phyloP scores from a whole-genome alignment of 176 grass and related monocot genomes.

The Carex littledalei region DNA sequence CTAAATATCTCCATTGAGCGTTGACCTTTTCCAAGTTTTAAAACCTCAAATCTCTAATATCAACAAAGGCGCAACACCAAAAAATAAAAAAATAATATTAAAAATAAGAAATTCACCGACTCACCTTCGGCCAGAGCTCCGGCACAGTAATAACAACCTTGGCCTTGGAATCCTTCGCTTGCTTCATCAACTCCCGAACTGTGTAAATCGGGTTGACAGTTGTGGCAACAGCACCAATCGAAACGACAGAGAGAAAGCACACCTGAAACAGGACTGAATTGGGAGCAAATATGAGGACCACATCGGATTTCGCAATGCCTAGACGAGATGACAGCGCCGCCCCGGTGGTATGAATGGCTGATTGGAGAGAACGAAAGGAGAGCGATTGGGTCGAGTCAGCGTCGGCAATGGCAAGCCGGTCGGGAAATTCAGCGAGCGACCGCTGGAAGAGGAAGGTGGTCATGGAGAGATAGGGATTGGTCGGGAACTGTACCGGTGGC shows the following conservation, averaged over 20 bases:
- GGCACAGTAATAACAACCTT: conserved; percentile 58
- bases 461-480: conserved; percentile 45
- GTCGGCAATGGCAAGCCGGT: conserved; percentile 62
- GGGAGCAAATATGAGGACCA: conserved; percentile 61
- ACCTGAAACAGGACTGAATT: conserved; percentile 73
- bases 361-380: conserved; percentile 50
- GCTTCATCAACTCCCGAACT: conserved; percentile 59
- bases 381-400: conserved; percentile 36
- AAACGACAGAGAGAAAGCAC: conserved; percentile 60
- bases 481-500: conserved; percentile 27
- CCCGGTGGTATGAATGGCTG: conserved; percentile 35
- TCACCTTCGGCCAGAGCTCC: conserved; percentile 40
- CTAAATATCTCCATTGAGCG: neutral
- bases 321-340: conserved; percentile 41
- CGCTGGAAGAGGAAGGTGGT: conserved; percentile 45
- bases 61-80: neutral
- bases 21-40: neutral
- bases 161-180: conserved; percentile 43
- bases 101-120: neutral
- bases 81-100: too few relatives aligned
- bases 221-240: conserved; percentile 62
- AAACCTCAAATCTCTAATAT: neutral
- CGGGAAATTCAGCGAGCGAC: conserved; percentile 38
- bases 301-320: conserved; percentile 46
- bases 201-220: conserved; percentile 82